Percentiles rank a stretch among this genome's conserved stretches.
Conservation (phyloP, 352 stramenopile species). For the Peronospora destructor region DNA sequence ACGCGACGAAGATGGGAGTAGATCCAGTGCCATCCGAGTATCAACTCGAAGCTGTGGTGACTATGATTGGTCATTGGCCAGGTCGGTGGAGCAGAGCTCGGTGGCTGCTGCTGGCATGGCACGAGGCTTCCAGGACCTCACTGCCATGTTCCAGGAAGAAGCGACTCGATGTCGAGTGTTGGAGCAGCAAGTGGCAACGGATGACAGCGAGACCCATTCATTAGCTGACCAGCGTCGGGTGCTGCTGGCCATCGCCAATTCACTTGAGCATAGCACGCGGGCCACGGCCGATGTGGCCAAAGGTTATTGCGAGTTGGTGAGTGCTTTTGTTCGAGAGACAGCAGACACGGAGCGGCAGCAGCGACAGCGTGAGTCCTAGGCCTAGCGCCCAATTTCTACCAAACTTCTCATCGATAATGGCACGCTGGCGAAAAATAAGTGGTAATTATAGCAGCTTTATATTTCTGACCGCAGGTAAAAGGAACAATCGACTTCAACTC, state of each 20-base stretch:
- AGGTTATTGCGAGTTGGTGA: conserved; percentile 37
- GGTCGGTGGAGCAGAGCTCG: conserved; percentile 47
- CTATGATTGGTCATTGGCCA: conserved; percentile 26
- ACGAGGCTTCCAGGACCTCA: conserved; percentile 38
- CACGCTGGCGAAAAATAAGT: not conserved
- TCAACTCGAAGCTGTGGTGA: conserved; percentile 1
- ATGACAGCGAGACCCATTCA: conserved; percentile 1
- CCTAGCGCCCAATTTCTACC: not conserved
- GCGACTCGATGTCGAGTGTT: conserved; percentile 17
- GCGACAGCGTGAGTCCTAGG: conserved; percentile 3
- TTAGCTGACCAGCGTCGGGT: conserved; percentile 26
- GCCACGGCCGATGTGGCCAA: conserved; percentile 38
- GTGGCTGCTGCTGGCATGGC: conserved; percentile 39
- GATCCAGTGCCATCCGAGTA: not conserved
- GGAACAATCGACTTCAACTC: conserved; percentile 1
- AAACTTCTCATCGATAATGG: not conserved
- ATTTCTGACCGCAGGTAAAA: not conserved
- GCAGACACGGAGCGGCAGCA: conserved; percentile 1
- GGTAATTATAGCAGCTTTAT: not conserved
- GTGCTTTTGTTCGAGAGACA: conserved; percentile 22
- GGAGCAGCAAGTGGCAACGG: conserved; percentile 9
- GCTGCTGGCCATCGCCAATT: conserved; percentile 31
- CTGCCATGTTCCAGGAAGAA: conserved; percentile 31
- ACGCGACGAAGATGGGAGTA: conserved; percentile 1
- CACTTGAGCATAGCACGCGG: conserved; percentile 40